A percentile compares a stretch with the other conserved stretches of the same genome.
These are phyloP conservation scores for Solanum pinnatisectum DNA, from an alignment of 257 asterid genomes.

Conservation along the genomic window DNA sequence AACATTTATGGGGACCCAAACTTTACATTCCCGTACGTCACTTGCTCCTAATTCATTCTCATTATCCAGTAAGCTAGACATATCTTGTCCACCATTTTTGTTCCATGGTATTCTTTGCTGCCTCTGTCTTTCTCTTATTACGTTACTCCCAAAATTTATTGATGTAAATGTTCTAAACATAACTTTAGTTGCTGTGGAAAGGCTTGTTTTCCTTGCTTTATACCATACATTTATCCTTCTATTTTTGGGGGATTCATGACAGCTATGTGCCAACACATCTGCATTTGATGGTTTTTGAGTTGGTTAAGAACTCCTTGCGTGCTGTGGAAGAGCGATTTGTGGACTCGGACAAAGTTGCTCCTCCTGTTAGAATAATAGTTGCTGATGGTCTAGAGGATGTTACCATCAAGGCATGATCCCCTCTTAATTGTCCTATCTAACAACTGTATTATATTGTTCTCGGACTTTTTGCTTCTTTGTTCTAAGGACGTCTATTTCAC, in stretches of 20 bases:
- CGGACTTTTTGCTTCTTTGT: not conserved
- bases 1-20: slow-evolving; percentile 78
- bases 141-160: not conserved
- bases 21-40: slow-evolving; percentile 79
- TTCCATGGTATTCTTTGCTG: not conserved
- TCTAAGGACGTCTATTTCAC: not conserved
- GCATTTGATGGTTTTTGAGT: slow-evolving; percentile 92
- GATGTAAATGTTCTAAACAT: not conserved
- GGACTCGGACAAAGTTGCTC: slow-evolving; percentile 79
- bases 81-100: not conserved
- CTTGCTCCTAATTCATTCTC: not conserved
- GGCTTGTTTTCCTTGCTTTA: not conserved
- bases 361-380: slow-evolving; percentile 80
- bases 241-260: not conserved
- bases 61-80: not conserved
- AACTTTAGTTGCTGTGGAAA: not conserved
- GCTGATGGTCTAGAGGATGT: slow-evolving; percentile 98
- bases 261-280: slow-evolving; percentile 89
- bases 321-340: slow-evolving; percentile 83
- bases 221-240: not conserved
- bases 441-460: not conserved
- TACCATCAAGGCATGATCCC: slow-evolving; percentile 64
- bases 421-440: not conserved
- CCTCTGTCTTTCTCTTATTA: not conserved
- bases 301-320: slow-evolving; percentile 92